These are phyloP conservation scores for Eucalyptus cloeziana DNA, from an alignment of 345 rosid species.

Conservation along the genomic window DNA sequence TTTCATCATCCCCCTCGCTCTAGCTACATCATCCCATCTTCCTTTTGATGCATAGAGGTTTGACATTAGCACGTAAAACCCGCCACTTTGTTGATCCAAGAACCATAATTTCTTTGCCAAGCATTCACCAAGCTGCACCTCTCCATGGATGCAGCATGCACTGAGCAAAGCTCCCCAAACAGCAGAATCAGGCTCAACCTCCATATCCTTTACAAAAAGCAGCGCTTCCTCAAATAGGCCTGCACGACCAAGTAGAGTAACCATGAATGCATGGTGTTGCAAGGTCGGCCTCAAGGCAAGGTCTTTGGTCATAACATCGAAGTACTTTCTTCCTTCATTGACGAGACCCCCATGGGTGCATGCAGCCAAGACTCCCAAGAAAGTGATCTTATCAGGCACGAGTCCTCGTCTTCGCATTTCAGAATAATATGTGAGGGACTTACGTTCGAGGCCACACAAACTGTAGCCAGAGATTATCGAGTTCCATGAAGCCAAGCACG, in stretches of 20 bases:
- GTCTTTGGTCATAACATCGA: slow-evolving; percentile 43
- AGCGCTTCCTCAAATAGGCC: slow-evolving; percentile 57
- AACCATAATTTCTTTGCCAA: slow-evolving; percentile 62
- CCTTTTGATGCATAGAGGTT: slow-evolving; percentile 64
- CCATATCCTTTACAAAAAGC: slow-evolving; percentile 29
- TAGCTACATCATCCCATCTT: slow-evolving; percentile 69
- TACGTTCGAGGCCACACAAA: slow-evolving; percentile 41
- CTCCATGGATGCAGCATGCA: slow-evolving; percentile 54
- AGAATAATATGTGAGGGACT: slow-evolving; percentile 36
- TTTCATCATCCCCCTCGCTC: slow-evolving; percentile 69
- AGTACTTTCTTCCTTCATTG: slow-evolving; percentile 52
- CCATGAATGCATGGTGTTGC: slow-evolving; percentile 71
- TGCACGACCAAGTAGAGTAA: slow-evolving; percentile 54
- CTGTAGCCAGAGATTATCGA: slow-evolving; percentile 68
- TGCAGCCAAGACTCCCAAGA: slow-evolving; percentile 64
- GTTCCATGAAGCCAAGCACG: slow-evolving; percentile 69
- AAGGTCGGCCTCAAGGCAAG: slow-evolving; percentile 37
- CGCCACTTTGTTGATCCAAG: slow-evolving; percentile 55
- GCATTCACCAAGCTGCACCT: slow-evolving; percentile 63
- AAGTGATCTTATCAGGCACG: slow-evolving; percentile 68
- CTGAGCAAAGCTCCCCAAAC: slow-evolving; percentile 78
- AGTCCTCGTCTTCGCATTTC: slow-evolving; percentile 32
- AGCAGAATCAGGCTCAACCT: slow-evolving; percentile 51
- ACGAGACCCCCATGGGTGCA: slow-evolving; percentile 60
- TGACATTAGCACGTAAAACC: slow-evolving; percentile 77